Evolutionary conservation across 495 filamentous ascomycete genomes (phyloP).

Genomic region (Aspergillus incahuasiensis): DNA sequence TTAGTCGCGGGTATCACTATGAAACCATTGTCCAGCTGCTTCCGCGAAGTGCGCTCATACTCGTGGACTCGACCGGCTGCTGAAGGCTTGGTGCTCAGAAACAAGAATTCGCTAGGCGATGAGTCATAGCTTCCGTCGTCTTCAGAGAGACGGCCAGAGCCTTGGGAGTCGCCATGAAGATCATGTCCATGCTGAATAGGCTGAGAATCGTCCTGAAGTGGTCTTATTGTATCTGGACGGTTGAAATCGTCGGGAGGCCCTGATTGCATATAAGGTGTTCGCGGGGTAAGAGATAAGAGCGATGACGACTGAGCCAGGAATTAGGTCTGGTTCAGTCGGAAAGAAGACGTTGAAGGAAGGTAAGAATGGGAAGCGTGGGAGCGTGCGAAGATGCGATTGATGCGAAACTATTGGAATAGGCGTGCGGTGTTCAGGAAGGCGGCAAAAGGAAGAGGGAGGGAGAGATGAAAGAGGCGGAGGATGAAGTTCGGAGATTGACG

Average conservation of each 20-base stretch:
- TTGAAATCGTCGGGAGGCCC: conserved; percentile 61
- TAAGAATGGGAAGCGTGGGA: neutral
- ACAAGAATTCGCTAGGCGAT: conserved; percentile 28
- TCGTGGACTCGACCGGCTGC: conserved; percentile 61
- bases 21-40: conserved; percentile 49
- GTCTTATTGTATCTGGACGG: conserved; percentile 44
- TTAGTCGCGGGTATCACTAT: conserved; percentile 53
- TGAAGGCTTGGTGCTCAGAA: conserved; percentile 27
- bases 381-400: neutral
- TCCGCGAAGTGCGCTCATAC: conserved; percentile 63
- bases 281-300: conserved; percentile 27
- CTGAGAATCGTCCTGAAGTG: conserved; percentile 34
- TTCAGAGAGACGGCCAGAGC: conserved; percentile 29
- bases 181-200: conserved; percentile 76
- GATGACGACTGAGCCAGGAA: conserved; percentile 64
- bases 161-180: conserved; percentile 36
- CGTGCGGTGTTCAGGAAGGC: neutral
- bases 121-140: conserved; percentile 28
- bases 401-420: neutral
- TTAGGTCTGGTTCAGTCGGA: conserved; percentile 39
- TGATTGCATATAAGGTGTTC: conserved; percentile 84
- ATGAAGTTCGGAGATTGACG: neutral
- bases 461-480: neutral
- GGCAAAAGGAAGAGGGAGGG: conserved; percentile 1
- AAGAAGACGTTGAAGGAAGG: neutral